Percentiles rank a stretch among this genome's conserved stretches.
Conservation (phyloP, 2,329 filamentous ascomycete species). For the Talaromyces islandicus region DNA sequence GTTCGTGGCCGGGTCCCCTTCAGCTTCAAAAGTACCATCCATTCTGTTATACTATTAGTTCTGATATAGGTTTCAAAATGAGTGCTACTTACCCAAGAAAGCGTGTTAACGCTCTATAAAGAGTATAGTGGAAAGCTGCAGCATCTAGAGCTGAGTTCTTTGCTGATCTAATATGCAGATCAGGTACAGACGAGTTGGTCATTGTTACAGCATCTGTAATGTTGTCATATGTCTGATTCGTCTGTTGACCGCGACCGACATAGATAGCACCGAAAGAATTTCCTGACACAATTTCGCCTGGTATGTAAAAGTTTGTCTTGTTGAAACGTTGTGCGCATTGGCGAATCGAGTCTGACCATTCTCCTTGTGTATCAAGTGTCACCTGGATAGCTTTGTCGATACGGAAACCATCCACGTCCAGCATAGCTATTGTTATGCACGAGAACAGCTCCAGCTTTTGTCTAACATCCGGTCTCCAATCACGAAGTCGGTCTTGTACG, state of each 20-base stretch:
- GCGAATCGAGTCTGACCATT: slow-evolving; percentile 48
- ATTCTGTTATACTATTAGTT: slow-evolving; percentile 20
- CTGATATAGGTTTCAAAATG: not conserved
- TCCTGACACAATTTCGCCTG: slow-evolving; percentile 54
- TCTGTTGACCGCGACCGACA: slow-evolving; percentile 51
- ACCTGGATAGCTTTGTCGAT: slow-evolving; percentile 58
- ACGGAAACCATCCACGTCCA: slow-evolving; percentile 57
- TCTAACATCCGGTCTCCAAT: slow-evolving; percentile 51
- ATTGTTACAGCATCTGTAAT: slow-evolving; percentile 39
- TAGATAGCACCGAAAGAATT: slow-evolving; percentile 53
- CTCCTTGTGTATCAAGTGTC: slow-evolving; percentile 51
- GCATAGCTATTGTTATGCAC: slow-evolving; percentile 51
- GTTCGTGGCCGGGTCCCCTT: slow-evolving; percentile 45
- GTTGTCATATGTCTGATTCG: slow-evolving; percentile 40
- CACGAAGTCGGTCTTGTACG: slow-evolving; percentile 57
- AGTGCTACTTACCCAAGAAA: slow-evolving; percentile 40
- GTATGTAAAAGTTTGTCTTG: slow-evolving; percentile 56
- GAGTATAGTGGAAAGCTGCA: slow-evolving; percentile 54
- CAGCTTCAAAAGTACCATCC: slow-evolving; percentile 45
- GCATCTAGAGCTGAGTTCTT: slow-evolving; percentile 48
- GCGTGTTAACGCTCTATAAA: slow-evolving; percentile 50
- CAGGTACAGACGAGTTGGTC: slow-evolving; percentile 31
- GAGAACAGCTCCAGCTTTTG: slow-evolving; percentile 53
- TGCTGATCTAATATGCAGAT: slow-evolving; percentile 42
- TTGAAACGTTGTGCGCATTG: slow-evolving; percentile 47